These are phyloP conservation scores for Kurtzmaniella quercitrusa DNA, from an alignment of 1,139 yeast genomes.

Conservation along the genomic window DNA sequence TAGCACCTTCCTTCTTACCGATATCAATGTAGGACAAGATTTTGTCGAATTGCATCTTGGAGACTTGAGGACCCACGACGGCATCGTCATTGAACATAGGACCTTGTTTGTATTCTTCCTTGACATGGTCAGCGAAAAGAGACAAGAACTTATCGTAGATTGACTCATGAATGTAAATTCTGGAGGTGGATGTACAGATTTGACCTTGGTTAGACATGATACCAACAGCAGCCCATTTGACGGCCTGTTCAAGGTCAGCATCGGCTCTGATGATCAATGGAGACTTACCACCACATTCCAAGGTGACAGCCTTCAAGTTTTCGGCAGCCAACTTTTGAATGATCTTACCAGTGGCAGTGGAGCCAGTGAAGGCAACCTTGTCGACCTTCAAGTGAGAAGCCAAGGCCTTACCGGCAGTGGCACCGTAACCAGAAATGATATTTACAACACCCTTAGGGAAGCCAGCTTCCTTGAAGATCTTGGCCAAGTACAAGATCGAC, in stretches of 20 bases:
- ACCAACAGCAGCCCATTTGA: slow-evolving; percentile 82
- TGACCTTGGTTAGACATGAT: slow-evolving; percentile 70
- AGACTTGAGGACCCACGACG: slow-evolving; percentile 77
- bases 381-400: slow-evolving; percentile 53
- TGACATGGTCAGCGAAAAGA: slow-evolving; percentile 30
- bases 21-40: slow-evolving; percentile 45
- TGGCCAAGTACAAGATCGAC: slow-evolving; percentile 52
- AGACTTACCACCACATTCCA: slow-evolving; percentile 93
- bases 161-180: slow-evolving; percentile 41
- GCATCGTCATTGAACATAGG: slow-evolving; percentile 53
- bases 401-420: slow-evolving; percentile 53
- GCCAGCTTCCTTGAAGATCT: slow-evolving; percentile 57
- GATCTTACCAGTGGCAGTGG: slow-evolving; percentile 57
- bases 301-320: slow-evolving; percentile 65
- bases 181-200: slow-evolving; percentile 44
- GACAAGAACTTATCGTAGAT: slow-evolving; percentile 48
- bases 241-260: slow-evolving; percentile 76
- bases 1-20: slow-evolving; percentile 57
- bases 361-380: slow-evolving; percentile 66
- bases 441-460: slow-evolving; percentile 71
- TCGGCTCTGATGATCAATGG: slow-evolving; percentile 69
- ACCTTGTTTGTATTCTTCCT: slow-evolving; percentile 52
- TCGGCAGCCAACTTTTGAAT: slow-evolving; percentile 59
- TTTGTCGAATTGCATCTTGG: slow-evolving; percentile 63
- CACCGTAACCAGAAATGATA: slow-evolving; percentile 54